Base-by-base conservation (phyloP, 2,329 filamentous ascomycete genomes). In the Dothistroma septosporum region DNA sequence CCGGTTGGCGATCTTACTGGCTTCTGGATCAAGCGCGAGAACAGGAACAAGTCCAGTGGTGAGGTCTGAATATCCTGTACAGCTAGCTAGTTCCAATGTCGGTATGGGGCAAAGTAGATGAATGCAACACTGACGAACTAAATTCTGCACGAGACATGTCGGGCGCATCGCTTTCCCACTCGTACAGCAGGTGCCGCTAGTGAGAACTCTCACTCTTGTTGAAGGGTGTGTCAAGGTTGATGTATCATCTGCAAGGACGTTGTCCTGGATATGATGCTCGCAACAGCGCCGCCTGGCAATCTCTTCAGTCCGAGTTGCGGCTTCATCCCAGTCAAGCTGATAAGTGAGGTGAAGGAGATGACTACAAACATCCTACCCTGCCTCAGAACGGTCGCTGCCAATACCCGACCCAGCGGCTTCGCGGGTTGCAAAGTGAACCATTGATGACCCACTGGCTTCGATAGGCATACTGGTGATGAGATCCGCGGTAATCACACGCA, bases 1-100 rank as follows among this genome's bases (percentile, higher is more conserved):
- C 64, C 64, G 7, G 63, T 66, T 9, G 64, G 64, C 16, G 64
- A 65, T 31, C 49, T 66, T 24, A 64, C 57, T 44, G 52, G 55
- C 16, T 59, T 55, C 33, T 63, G 60, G 63, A 48, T 21, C 31
- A 57, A 37, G 19, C 55, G 55, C 2, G 44, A 49, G 24, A 55
- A 44, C 16, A 55, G 37, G 28, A n/a, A 31, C 31, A 54, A 21
- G 32, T 41, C 52, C 35, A 32, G 37, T 7, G 7, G n/a, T 44
- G 37, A 44, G 12, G 37, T 44, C 7, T 44, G 37, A 44, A 44
- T 14, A 44, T n/a, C 7, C 12, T 44, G 16, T 44, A 16, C 7
- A 44, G 37, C 37, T n/a, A 44, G 19, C 19, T 1, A 16, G n/a
- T n/a, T n/a, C n/a, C 12, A 44, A n/a, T 44, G 12, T n/a, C 16